Conservation (phyloP, 352 stramenopile species). For the Globisporangium sylvaticum region DNA sequence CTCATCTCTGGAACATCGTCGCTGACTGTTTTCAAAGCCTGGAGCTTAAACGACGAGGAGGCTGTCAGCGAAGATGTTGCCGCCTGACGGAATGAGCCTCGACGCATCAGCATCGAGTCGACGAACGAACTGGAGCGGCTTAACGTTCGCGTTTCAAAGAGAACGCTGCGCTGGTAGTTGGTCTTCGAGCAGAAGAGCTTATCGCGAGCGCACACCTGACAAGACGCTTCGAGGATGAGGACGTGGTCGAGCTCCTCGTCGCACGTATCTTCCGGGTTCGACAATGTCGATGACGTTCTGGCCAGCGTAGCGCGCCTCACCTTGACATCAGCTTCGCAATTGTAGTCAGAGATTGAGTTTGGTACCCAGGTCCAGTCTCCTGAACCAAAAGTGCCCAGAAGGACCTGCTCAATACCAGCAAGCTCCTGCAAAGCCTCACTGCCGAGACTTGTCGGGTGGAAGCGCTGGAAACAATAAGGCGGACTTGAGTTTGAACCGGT, state of each 20-base stretch:
- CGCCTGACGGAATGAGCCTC: not conserved
- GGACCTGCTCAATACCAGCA: not conserved
- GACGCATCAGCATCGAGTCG: not conserved
- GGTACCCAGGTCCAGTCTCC: not conserved
- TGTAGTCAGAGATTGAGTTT: not conserved
- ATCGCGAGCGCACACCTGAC: not conserved
- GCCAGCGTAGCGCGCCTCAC: not conserved
- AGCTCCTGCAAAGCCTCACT: not conserved
- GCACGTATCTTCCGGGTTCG: slow-evolving; percentile 8
- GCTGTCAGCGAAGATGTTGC: not conserved
- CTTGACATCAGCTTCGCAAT: not conserved
- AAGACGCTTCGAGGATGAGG: not conserved
- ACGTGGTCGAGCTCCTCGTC: slow-evolving; percentile 13
- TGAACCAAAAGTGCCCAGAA: not conserved
- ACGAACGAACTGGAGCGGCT: not conserved
- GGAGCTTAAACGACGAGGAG: not conserved
- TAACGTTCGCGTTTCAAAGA: slow-evolving; percentile 1
- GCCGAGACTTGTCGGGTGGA: not conserved
- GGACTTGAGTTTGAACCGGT: not conserved
- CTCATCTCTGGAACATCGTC: not conserved
- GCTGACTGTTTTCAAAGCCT: not conserved
- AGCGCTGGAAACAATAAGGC: not conserved
- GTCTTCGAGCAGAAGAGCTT: not conserved
- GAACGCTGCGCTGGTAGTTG: slow-evolving; percentile 2
- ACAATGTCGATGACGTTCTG: not conserved